Percentiles rank a stretch among this genome's conserved stretches.
Evolutionary conservation across 2,329 filamentous ascomycete genomes (phyloP).

Genomic region (Epicoccum sorghinum): DNA sequence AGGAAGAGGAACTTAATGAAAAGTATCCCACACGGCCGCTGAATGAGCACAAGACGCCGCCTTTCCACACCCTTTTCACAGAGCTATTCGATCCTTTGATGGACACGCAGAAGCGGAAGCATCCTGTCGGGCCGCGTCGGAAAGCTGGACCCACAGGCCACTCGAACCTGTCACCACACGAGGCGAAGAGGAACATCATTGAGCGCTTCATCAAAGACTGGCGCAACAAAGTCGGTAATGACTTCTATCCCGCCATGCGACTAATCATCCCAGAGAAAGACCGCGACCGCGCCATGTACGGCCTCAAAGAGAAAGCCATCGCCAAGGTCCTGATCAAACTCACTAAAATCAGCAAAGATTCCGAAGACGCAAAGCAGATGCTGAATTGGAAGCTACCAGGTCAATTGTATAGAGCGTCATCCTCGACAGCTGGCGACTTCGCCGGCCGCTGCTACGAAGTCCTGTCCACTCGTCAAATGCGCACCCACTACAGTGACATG

Average conservation of each 20-base stretch:
- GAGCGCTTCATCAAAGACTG: constrained; percentile 84
- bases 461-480: constrained; percentile 80
- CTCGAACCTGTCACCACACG: constrained; percentile 70
- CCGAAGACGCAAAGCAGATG: constrained; percentile 83
- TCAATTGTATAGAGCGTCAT: constrained; percentile 49
- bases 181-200: constrained; percentile 80
- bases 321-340: constrained; percentile 90
- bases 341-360: constrained; percentile 89
- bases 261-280: constrained; percentile 94
- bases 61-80: constrained; percentile 79
- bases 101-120: constrained; percentile 76
- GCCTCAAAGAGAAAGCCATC: constrained; percentile 89
- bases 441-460: constrained; percentile 87
- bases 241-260: constrained; percentile 91
- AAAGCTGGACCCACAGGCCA: constrained; percentile 67
- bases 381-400: constrained; percentile 93
- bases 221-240: constrained; percentile 85
- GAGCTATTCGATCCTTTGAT: constrained; percentile 80
- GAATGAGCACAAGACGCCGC: constrained; percentile 79
- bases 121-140: constrained; percentile 60
- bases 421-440: constrained; percentile 83
- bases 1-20: constrained; percentile 53
- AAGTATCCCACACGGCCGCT: constrained; percentile 77
- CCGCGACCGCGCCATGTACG: constrained; percentile 88
- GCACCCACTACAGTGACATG: constrained; percentile 75